Conservation (phyloP, 768 basidiomycete species). For the Boletus patriciae region DNA sequence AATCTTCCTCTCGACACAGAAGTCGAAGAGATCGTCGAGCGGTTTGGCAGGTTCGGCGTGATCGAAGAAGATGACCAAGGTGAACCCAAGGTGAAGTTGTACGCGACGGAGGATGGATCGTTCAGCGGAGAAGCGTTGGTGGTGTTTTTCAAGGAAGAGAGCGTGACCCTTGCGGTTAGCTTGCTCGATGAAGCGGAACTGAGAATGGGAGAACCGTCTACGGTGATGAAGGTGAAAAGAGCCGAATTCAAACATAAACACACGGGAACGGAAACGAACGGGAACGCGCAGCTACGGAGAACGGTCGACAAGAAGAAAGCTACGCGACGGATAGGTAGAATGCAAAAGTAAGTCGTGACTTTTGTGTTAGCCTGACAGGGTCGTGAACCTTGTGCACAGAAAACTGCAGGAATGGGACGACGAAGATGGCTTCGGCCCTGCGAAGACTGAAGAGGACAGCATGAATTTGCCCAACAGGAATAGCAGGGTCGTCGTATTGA, state of each 20-base stretch:
- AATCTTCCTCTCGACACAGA: constrained; percentile 78
- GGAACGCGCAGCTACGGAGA: constrained; percentile 51
- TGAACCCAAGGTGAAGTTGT: constrained; percentile 93
- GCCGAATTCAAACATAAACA: constrained; percentile 80
- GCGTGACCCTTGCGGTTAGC: constrained; percentile 80
- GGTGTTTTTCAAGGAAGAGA: constrained; percentile 97
- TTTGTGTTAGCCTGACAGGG: neutral
- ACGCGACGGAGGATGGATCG: constrained; percentile 79
- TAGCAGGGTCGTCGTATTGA: constrained; percentile 85
- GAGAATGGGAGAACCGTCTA: constrained; percentile 72
- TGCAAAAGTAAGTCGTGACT: constrained; percentile 65
- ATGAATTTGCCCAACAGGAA: constrained; percentile 48
- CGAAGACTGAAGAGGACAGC: constrained; percentile 55
- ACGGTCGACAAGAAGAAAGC: constrained; percentile 77
- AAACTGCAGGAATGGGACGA: constrained; percentile 95
- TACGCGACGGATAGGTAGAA: constrained; percentile 73
- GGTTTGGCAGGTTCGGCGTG: constrained; percentile 91
- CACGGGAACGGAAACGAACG: constrained; percentile 39
- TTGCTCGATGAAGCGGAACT: constrained; percentile 93
- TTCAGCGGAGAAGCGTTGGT: constrained; percentile 96
- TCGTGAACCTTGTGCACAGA: constrained; percentile 42
- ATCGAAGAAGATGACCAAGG: constrained; percentile 92
- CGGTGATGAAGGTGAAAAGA: constrained; percentile 70
- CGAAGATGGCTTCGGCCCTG: constrained; percentile 86
- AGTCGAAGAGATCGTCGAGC: constrained; percentile 68